Evolutionary conservation across 805 yeast species (phyloP).

Genomic region (Starmerella bacillaris): DNA sequence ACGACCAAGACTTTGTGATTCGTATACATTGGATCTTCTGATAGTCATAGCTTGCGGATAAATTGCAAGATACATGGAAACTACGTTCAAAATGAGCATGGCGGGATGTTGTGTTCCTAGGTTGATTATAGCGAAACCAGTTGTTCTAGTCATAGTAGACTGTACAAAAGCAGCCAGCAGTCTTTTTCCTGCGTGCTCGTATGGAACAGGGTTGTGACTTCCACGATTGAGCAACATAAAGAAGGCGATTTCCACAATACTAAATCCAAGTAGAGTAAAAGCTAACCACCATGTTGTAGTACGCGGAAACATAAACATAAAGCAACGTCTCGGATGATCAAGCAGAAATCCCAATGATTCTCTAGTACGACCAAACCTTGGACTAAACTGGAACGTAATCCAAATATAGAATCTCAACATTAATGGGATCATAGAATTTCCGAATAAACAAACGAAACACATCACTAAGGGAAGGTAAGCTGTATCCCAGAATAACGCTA

Average conservation of each 20-base stretch:
- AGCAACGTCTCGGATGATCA: conserved; percentile 95
- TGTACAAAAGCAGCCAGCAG: conserved; percentile 74
- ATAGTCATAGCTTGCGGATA: conserved; percentile 91
- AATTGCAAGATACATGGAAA: conserved; percentile 97
- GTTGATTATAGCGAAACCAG: conserved; percentile 67
- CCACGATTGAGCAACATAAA: conserved; percentile 59
- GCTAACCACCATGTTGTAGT: conserved; percentile 87
- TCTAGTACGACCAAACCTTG: conserved; percentile 28
- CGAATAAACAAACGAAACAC: conserved; percentile 62
- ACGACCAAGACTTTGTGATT: conserved; percentile 92
- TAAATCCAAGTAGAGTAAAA: conserved; percentile 52
- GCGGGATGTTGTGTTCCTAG: conserved; percentile 65
- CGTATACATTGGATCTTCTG: conserved; percentile 92
- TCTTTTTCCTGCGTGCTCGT: conserved; percentile 46
- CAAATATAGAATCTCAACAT: conserved; percentile 66
- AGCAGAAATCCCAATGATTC: conserved; percentile 74
- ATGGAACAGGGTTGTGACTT: conserved; percentile 27
- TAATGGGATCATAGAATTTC: conserved; percentile 90
- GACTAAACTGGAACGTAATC: conserved; percentile 51
- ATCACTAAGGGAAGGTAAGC: conserved; percentile 46
- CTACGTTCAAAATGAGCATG: conserved; percentile 77
- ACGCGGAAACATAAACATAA: conserved; percentile 77
- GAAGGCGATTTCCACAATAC: conserved; percentile 59
- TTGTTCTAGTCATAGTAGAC: conserved; percentile 84
- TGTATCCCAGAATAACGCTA: conserved; percentile 46